Evolutionary conservation across 345 rosid species (phyloP).

Genomic region (Aegle marmelos): DNA sequence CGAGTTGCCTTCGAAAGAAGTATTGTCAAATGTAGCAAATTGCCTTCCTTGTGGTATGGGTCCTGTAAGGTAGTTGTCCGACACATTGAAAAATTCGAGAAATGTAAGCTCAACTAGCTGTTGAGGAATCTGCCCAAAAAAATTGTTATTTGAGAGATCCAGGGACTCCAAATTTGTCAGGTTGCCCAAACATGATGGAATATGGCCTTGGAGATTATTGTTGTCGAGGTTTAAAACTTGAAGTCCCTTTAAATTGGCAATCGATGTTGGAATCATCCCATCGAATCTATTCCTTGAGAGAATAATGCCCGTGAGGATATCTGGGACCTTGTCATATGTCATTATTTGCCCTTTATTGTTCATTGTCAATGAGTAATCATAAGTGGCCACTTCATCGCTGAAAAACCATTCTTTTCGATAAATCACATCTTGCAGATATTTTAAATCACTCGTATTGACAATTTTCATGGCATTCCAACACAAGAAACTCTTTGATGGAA

Average conservation of each 20-base stretch:
- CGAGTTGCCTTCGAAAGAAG: not conserved
- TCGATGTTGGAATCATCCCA: not conserved
- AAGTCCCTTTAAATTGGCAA: not conserved
- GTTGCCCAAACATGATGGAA: not conserved
- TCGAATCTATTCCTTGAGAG: not conserved
- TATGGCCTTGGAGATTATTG: not conserved
- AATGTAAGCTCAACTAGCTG: not conserved
- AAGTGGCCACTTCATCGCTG: too few relatives aligned
- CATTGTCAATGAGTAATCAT: not conserved
- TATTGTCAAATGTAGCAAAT: not conserved
- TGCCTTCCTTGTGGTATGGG: not conserved
- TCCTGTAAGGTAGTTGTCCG: not conserved
- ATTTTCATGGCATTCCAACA: constrained; percentile 2
- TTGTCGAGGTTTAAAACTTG: not conserved
- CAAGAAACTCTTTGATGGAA: constrained; percentile 8
- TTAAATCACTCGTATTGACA: not conserved
- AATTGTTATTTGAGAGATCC: not conserved
- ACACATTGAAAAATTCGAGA: not conserved
- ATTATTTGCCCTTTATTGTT: not conserved
- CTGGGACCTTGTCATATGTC: not conserved
- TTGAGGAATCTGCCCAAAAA: not conserved
- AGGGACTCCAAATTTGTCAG: not conserved
- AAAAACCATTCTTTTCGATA: too few relatives aligned
- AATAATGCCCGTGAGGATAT: not conserved
- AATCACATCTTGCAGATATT: not conserved